Evolutionary conservation across 805 yeast species (phyloP), one percentile per base, ranked within the genome.

Genomic region (Yarrowia deformans): DNA sequence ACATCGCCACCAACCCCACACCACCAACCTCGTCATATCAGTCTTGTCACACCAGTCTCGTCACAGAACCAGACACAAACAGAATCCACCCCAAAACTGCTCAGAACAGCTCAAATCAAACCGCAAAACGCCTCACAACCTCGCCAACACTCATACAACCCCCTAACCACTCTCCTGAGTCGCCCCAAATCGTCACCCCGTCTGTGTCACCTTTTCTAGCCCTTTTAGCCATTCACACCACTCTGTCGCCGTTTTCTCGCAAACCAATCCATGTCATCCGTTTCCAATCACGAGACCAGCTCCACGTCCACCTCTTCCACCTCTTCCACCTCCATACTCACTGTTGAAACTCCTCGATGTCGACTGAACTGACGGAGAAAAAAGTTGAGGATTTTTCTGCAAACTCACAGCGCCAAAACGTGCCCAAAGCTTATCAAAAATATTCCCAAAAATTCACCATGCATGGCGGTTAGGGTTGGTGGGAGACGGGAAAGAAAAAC

Each of bases 381-480:
- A 39, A 54, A 39, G 60, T 54, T 54, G 60, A 54, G 60, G 42
- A 54, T 39, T 54, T 54, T 54, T 54, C 19, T 37, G 19, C 58
- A 54, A 52, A 54, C 42, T 37, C 60, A 39, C 45, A 54, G 32
- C 12, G 60, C 16, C 60, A 37, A 52, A 52, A 37, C 43, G 60
- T 23, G 45, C 60, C 60, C 60, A 54, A 54, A 54, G 60, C 60
- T 54, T 54, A 54, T 54, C 60, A 54, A 54, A 54, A 54, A 54
- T 54, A 54, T 54, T 54, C 60, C 23, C 35, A 52, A 50, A 50
- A 50, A 50, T 35, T 50, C 56, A 9, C 40, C 60, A 6, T 54
- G 60, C 60, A 54, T 54, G 45, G 18, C 34, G 60, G 60, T 54
- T 54, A 54, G 60, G 60, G 58, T 23, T 48, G 35, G 52, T 23